Evolutionary conservation across 768 basidiomycete species (phyloP).

Genomic region (Leccinellum rugosiceps): DNA sequence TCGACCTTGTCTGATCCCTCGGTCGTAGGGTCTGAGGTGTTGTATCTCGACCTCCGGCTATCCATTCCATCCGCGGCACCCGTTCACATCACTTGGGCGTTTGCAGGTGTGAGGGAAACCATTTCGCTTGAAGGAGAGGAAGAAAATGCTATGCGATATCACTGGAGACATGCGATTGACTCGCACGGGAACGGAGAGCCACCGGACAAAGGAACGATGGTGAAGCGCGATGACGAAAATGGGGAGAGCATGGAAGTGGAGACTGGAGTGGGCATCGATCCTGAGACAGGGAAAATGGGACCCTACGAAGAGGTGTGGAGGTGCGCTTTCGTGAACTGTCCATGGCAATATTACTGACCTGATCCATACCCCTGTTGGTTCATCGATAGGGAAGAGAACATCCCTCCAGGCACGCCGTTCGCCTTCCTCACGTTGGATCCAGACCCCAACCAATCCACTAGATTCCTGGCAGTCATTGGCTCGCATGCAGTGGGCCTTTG

Average conservation of each 20-base stretch:
- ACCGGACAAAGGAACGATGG: constrained; percentile 14
- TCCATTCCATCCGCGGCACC: not conserved
- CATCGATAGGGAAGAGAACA: constrained; percentile 4
- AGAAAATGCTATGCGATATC: constrained; percentile 8
- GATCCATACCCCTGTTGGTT: not conserved
- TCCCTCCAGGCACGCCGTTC: constrained; percentile 7
- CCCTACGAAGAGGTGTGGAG: constrained; percentile 21
- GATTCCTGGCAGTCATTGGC: constrained; percentile 20
- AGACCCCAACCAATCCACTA: constrained; percentile 6
- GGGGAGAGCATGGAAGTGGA: constrained; percentile 15
- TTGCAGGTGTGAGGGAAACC: constrained; percentile 14
- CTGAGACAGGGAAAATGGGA: constrained; percentile 10
- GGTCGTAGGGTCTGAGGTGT: not conserved
- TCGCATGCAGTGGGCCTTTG: constrained; percentile 17
- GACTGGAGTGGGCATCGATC: constrained; percentile 11
- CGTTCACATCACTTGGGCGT: constrained; percentile 11
- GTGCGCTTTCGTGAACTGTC: constrained; percentile 5
- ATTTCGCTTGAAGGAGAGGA: not conserved
- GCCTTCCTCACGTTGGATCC: constrained; percentile 16
- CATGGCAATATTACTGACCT: not conserved
- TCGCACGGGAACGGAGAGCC: constrained; percentile 8
- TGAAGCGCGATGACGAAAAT: not conserved
- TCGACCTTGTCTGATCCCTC: constrained; percentile 6
- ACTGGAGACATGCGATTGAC: constrained; percentile 17
- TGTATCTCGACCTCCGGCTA: constrained; percentile 21